These are phyloP conservation scores for Psilocybe cubensis DNA, from an alignment of 768 basidiomycete genomes.

Conservation along the genomic window DNA sequence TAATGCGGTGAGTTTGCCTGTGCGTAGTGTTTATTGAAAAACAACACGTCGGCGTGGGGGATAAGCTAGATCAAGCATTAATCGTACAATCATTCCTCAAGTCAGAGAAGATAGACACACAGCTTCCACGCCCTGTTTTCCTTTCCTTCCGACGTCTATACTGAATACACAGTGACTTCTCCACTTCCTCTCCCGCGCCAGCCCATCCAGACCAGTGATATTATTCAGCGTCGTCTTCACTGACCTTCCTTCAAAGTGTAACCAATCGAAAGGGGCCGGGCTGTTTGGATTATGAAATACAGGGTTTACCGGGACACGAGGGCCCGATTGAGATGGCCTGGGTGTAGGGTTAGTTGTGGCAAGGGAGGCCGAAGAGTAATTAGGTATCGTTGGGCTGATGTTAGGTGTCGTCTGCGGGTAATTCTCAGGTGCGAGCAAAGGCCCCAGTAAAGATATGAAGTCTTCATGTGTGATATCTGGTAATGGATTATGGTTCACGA, in stretches of 20 bases:
- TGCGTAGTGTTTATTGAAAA: conserved; percentile 75
- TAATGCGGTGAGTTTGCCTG: conserved; percentile 62
- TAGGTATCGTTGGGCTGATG: conserved; percentile 27
- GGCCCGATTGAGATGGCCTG: conserved; percentile 30
- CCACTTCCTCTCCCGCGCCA: conserved; percentile 85
- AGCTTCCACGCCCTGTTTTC: conserved; percentile 78
- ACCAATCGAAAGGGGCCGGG: conserved; percentile 84
- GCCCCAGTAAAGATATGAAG: conserved; percentile 78
- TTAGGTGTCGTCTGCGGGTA: conserved; percentile 47
- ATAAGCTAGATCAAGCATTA: conserved; percentile 58
- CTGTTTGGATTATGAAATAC: conserved; percentile 51
- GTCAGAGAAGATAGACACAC: conserved; percentile 45
- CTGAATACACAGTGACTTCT: conserved; percentile 82
- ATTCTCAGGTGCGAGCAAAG: conserved; percentile 83
- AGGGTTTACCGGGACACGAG: conserved; percentile 33
- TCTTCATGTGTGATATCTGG: conserved; percentile 89
- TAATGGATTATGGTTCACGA: conserved; percentile 87
- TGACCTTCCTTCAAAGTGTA: conserved; percentile 83
- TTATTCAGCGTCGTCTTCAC: conserved; percentile 82
- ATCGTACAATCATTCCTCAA: conserved; percentile 2
- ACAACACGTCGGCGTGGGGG: conserved; percentile 83
- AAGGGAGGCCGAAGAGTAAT: conserved; percentile 38
- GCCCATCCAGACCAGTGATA: conserved; percentile 77
- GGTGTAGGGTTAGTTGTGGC: conserved; percentile 38
- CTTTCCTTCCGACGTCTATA: conserved; percentile 74